Evolutionary conservation across 2,329 filamentous ascomycete species (phyloP).

Genomic region (Leptodontidium sp.): DNA sequence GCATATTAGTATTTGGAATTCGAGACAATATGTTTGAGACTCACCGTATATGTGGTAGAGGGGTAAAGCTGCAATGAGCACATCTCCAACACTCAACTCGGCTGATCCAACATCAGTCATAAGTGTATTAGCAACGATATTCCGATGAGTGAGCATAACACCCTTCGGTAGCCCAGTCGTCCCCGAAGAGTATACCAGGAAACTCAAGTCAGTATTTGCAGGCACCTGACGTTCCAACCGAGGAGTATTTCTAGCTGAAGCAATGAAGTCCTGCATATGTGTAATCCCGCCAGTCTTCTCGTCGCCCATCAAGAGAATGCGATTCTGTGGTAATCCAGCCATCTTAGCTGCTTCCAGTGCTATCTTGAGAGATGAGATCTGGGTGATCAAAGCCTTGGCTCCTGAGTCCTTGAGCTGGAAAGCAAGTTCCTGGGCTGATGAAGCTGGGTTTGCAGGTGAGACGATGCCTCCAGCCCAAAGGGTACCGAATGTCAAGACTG

Average conservation of each 20-base stretch:
- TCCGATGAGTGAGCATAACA: slow-evolving; percentile 83
- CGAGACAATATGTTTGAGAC: not conserved
- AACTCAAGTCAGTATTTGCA: slow-evolving; percentile 74
- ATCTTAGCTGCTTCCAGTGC: slow-evolving; percentile 72
- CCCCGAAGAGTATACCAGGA: slow-evolving; percentile 71
- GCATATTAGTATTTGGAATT: not conserved
- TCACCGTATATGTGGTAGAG: slow-evolving; percentile 77
- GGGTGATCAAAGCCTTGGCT: slow-evolving; percentile 78
- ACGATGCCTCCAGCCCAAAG: slow-evolving; percentile 83
- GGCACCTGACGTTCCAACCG: slow-evolving; percentile 65
- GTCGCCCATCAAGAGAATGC: slow-evolving; percentile 79
- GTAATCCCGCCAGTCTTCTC: slow-evolving; percentile 50
- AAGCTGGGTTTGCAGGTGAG: slow-evolving; percentile 86
- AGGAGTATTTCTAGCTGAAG: slow-evolving; percentile 51
- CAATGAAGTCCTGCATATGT: slow-evolving; percentile 26
- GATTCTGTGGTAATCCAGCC: slow-evolving; percentile 73
- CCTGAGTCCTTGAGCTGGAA: slow-evolving; percentile 82
- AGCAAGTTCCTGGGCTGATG: slow-evolving; percentile 82
- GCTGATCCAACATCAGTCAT: slow-evolving; percentile 62
- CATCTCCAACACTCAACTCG: slow-evolving; percentile 45
- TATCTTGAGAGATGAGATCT: slow-evolving; percentile 67
- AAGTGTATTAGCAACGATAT: slow-evolving; percentile 77
- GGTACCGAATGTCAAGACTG: slow-evolving; percentile 76
- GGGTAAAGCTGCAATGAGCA: slow-evolving; percentile 73
- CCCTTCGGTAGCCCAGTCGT: slow-evolving; percentile 74